Evolutionary conservation across 306 rosid species (phyloP), one percentile per base, ranked within the genome.

Genomic region (Cicer pinnatifidum): DNA sequence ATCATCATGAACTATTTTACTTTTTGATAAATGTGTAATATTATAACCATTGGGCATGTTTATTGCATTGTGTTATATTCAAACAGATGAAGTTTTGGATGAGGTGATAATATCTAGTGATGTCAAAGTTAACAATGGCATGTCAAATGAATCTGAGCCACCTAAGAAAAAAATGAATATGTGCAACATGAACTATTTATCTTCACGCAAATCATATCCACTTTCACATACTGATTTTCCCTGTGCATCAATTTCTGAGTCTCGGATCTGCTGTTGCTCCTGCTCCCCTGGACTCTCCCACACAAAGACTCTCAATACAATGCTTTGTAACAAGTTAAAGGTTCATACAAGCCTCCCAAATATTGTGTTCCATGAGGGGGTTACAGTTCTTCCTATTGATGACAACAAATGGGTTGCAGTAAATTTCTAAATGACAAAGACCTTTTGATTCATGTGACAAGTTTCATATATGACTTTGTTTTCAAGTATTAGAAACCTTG

Each of bases 321-420:
- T 84, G 59, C 69, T 82, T 1, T 78, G 83, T 78, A 66, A 78
- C 86, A 84, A 70, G 73, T 63, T 84, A 40, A 86, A 87, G 69
- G 83, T 84, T 67, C 80, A 88, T 54, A 63, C 80, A 56, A 23
- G 78, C 50, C 79, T 64, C 40, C 88, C 88, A 8, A 79, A 82
- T 64, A 9, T 68, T 65, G 65, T 72, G 41, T 50, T 82, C 28
- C 83, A 85, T 6, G 39, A 80, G 40, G 72, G 58, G 47, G 65
- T 66, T 4, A 80, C 71, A 10, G 61, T 86, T 45, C 39, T 86
- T 13, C 88, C 88, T 19, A 28, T 88, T 52, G 28, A 84, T 73
- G 87, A 86, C 53, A 68, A 67, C 50, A 75, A 77, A 73, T 82
- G 88, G 87, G 80, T 86, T 65, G 83, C 85, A 68, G 76, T 76